Percentiles rank a stretch among this genome's conserved stretches.
These are phyloP conservation scores for Isoetes taiwanensis DNA, from an alignment of 75 land plant species.

Conservation along the genomic window DNA sequence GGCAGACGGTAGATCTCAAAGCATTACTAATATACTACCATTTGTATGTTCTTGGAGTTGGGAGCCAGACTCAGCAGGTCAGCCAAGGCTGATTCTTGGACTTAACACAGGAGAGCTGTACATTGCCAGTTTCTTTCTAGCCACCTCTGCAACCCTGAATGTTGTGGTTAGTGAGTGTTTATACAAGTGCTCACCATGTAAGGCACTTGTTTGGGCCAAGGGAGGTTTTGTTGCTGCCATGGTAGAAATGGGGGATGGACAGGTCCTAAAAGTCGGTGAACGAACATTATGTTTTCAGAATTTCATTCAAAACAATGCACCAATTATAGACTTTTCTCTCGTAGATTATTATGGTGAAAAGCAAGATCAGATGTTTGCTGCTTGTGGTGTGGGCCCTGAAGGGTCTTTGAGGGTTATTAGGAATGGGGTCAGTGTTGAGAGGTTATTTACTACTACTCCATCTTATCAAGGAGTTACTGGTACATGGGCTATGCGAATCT, in stretches of 20 bases:
- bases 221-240: constrained; percentile 64
- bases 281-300: constrained; percentile 26
- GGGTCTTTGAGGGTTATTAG: constrained; percentile 79
- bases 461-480: constrained; percentile 80
- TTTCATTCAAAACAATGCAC: constrained; percentile 70
- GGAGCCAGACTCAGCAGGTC: constrained; percentile 31
- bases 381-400: constrained; percentile 67
- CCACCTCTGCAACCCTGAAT: constrained; percentile 19
- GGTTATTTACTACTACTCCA: constrained; percentile 60
- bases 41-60: constrained; percentile 76
- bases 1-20: constrained; percentile 46
- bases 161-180: constrained; percentile 42
- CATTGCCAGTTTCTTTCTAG: constrained; percentile 34
- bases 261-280: constrained; percentile 50
- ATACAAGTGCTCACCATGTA: constrained; percentile 52
- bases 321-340: constrained; percentile 68
- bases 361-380: constrained; percentile 94
- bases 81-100: constrained; percentile 44
- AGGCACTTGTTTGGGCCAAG: constrained; percentile 58
- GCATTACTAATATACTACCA: neutral
- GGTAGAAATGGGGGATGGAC: constrained; percentile 92
- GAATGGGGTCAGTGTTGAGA: constrained; percentile 88
- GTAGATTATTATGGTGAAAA: constrained; percentile 74
- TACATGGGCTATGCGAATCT: constrained; percentile 61
- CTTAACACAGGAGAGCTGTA: constrained; percentile 65